A percentile compares a stretch with the other conserved stretches of the same genome.
Conservation (phyloP, 306 rosid species). For the Corylus avellana region DNA sequence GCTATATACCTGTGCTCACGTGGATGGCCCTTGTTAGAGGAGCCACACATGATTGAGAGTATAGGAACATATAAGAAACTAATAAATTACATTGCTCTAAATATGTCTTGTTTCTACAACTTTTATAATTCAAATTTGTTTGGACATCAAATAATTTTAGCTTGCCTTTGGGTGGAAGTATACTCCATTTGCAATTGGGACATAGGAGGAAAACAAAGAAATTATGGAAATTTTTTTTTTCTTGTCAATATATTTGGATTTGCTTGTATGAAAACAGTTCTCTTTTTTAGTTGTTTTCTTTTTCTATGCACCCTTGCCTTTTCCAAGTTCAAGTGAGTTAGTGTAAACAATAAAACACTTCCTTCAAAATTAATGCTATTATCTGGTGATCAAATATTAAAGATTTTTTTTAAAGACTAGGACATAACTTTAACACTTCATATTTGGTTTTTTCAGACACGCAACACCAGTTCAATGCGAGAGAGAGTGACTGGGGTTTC, state of each 20-base stretch:
- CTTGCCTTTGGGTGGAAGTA: not conserved
- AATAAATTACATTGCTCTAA: not conserved
- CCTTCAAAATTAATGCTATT: not conserved
- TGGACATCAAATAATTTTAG: not conserved
- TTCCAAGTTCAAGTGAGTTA: not conserved
- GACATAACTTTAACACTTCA: constrained; percentile 10
- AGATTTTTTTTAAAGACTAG: not conserved
- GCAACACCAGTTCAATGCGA: constrained; percentile 84
- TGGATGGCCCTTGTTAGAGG: not conserved
- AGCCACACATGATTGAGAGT: not conserved
- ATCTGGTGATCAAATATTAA: not conserved
- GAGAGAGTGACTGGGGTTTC: constrained; percentile 97
- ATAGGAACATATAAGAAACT: not conserved
- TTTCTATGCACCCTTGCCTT: not conserved
- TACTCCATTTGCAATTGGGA: not conserved
- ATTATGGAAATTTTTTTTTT: not conserved
- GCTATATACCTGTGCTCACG: not conserved
- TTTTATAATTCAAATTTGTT: not conserved
- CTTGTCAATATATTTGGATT: not conserved
- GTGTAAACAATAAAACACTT: not conserved
- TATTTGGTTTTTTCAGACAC: constrained; percentile 59
- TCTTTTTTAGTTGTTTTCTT: not conserved
- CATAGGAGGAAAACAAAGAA: not conserved
- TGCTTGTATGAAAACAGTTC: not conserved
- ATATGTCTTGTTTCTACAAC: not conserved